Conservation (phyloP, 106 monocot genomes). For the Allium sativum region DNA sequence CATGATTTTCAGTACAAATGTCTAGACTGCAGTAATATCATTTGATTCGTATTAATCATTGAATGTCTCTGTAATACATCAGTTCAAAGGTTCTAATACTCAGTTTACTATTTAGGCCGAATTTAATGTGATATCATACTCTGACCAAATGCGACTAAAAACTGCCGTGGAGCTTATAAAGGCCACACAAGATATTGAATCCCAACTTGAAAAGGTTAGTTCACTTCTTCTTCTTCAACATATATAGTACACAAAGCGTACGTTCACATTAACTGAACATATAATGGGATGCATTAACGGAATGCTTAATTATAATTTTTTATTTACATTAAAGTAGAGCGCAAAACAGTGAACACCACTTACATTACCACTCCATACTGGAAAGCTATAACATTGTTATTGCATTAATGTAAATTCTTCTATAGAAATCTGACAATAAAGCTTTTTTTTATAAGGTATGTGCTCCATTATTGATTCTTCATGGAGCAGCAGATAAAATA, state of each 20-base stretch:
- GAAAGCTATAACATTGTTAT: background rate
- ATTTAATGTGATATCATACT: conserved; percentile 80
- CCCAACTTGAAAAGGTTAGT: conserved; percentile 72
- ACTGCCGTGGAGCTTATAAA: conserved; percentile 87
- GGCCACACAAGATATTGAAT: conserved; percentile 79
- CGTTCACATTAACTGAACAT: too few species aligned
- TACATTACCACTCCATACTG: too few species aligned
- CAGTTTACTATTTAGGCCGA: conserved; percentile 47
- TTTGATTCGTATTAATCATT: too few species aligned
- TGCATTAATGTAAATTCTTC: background rate
- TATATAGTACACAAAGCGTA: background rate
- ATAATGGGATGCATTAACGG: too few species aligned
- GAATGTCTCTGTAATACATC: too few species aligned
- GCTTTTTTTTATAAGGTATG: conserved; percentile 19
- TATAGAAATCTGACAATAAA: background rate
- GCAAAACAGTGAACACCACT: too few species aligned
- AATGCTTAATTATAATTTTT: too few species aligned
- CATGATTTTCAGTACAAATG: too few species aligned
- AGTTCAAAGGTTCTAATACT: too few species aligned
- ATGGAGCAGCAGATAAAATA: conserved; percentile 92
- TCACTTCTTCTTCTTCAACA: conserved; percentile 2
- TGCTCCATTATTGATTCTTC: conserved; percentile 77
- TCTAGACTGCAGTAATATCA: too few species aligned
- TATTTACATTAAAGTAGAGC: too few species aligned
- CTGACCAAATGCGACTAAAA: conserved; percentile 79